Evolutionary conservation across 495 filamentous ascomycete species (phyloP).

Genomic region (Parachaetomium inaequale): DNA sequence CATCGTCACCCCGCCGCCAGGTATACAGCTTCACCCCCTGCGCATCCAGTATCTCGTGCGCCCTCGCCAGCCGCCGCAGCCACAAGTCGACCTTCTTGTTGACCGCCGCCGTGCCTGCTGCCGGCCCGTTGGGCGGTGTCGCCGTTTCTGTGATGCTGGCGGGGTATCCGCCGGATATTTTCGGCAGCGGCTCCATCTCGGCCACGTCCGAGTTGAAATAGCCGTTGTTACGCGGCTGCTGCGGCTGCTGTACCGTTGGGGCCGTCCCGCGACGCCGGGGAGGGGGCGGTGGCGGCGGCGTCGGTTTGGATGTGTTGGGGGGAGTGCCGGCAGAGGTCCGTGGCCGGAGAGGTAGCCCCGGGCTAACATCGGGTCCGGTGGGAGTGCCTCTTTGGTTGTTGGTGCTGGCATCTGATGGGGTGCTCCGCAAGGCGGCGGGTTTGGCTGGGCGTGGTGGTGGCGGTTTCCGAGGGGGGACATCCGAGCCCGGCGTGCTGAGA

Average conservation of each 20-base stretch:
- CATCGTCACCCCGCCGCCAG: slow-evolving; percentile 85
- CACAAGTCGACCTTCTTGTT: slow-evolving; percentile 85
- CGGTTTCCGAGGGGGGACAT: slow-evolving; percentile 31
- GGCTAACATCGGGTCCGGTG: neutral
- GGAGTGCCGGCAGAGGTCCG: slow-evolving; percentile 5
- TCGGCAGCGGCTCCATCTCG: slow-evolving; percentile 30
- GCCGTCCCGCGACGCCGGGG: slow-evolving; percentile 41
- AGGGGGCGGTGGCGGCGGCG: slow-evolving; percentile 41
- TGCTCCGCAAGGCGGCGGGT: slow-evolving; percentile 58
- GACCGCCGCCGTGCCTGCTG: slow-evolving; percentile 23
- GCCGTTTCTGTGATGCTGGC: neutral
- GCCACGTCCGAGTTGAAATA: slow-evolving; percentile 21
- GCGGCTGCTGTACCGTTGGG: neutral
- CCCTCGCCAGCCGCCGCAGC: slow-evolving; percentile 71
- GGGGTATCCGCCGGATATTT: neutral
- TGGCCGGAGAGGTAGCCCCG: neutral
- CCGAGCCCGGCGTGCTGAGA: slow-evolving; percentile 40
- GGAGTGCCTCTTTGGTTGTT: slow-evolving; percentile 16
- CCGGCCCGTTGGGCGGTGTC: slow-evolving; percentile 5
- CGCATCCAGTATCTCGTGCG: slow-evolving; percentile 63
- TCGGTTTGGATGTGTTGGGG: slow-evolving; percentile 16
- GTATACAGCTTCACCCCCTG: slow-evolving; percentile 72
- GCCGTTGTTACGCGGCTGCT: neutral
- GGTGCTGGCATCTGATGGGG: slow-evolving; percentile 19
- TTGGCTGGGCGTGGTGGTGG: slow-evolving; percentile 65